Conservation (phyloP, 2,329 filamentous ascomycete genomes). For the Colletotrichum endophyticum region DNA sequence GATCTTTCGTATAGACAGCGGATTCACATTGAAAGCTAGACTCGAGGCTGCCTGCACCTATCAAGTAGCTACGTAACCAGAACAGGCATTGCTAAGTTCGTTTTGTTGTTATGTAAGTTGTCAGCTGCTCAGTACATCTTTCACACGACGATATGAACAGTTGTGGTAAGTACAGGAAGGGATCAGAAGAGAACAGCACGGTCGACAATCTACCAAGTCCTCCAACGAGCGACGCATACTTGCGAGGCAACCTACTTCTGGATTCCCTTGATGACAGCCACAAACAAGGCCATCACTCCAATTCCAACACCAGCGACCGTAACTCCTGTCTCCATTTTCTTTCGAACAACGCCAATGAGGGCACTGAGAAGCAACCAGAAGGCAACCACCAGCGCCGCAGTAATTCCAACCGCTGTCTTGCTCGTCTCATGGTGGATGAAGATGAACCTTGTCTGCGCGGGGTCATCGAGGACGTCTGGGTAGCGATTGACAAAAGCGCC, state of each 20-base stretch:
- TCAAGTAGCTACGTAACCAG: neutral
- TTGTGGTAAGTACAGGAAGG: neutral
- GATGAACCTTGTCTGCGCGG: neutral
- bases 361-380: neutral
- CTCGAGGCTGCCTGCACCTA: neutral
- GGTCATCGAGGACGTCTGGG: neutral
- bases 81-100: neutral
- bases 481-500: neutral
- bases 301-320: neutral
- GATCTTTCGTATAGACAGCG: too few relatives aligned
- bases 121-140: neutral
- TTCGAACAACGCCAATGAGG: neutral
- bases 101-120: neutral
- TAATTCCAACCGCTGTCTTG: neutral
- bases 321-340: accelerated
- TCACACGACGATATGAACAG: neutral
- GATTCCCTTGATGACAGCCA: neutral
- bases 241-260: neutral
- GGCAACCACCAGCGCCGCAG: neutral
- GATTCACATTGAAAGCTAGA: neutral
- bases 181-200: neutral
- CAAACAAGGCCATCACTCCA: neutral
- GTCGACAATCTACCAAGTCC: neutral
- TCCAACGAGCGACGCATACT: neutral
- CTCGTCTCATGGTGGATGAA: neutral